phyloP scores from a whole-genome alignment of 495 filamentous ascomycete species.

The Bathelium albidoporum region DNA sequence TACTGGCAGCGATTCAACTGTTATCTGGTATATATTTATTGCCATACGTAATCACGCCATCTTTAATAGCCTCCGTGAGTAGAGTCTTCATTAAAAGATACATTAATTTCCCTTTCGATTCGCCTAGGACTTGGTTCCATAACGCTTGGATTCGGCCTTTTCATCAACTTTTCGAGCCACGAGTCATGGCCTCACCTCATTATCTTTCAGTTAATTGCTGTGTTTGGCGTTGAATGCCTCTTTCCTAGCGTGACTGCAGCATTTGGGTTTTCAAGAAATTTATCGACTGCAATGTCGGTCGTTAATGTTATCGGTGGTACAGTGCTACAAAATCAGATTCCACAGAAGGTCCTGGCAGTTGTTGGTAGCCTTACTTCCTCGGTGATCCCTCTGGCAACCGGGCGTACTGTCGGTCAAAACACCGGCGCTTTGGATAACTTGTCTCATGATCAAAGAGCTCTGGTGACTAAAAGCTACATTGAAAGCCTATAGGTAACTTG shows the following conservation, averaged over 20 bases:
- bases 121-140: constrained; percentile 46
- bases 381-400: no score
- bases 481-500: constrained; percentile 36
- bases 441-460: no score
- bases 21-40: constrained; percentile 71
- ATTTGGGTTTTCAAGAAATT: constrained; percentile 61
- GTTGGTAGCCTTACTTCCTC: no score
- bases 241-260: constrained; percentile 71
- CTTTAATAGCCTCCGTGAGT: constrained; percentile 49
- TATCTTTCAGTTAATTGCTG: constrained; percentile 53
- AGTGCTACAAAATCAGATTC: constrained; percentile 63
- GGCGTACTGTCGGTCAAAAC: no score
- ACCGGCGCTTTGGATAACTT: no score
- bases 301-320: constrained; percentile 77
- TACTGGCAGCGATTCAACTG: constrained; percentile 60
- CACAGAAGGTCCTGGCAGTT: no score
- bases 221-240: constrained; percentile 53
- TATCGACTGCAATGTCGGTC: constrained; percentile 61
- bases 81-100: constrained; percentile 71
- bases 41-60: constrained; percentile 61
- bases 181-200: constrained; percentile 52
- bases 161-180: constrained; percentile 44
- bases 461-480: no score
- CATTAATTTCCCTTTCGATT: constrained; percentile 43
- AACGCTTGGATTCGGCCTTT: constrained; percentile 55